Base-by-base conservation (phyloP, 176 grass and related monocot species). In the Aegilops bicornis region DNA sequence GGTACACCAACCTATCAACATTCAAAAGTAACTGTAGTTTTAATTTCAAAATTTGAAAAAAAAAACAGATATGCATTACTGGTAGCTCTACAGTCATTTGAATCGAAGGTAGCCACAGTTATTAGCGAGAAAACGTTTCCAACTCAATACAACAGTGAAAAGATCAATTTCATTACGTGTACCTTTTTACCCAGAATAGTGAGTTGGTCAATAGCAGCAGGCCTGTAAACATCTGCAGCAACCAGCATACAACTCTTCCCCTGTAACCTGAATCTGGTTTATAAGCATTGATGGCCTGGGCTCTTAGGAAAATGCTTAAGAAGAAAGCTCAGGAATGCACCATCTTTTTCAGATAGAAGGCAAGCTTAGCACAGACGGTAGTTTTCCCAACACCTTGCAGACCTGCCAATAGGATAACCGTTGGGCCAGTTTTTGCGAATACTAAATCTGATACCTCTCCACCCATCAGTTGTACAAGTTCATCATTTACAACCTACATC, bases 301-400 rank as follows among this genome's bases (percentile, higher is more conserved):
- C n/a, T 63, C 16, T 82, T 54, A 78, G 63, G 19, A 80, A 78
- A 78, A 76, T 29, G 13, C 27, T 39, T 64, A 52, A 89, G 29
- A 36, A 81, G 22, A 92, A 36, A 73, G 47, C 48, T 85, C 13
- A 63, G 82, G 84, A 84, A 59, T 66, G 72, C 85, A 98, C 96
- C 93, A 92, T 84, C 86, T 98, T 98, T 69, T 98, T 94, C 39
- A 98, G 83, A 92, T 96, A 98, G 32, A 88, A 91, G 12, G 97
- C 92, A 48, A 98, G 97, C 87, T 98, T 98, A 23, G 92, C 90
- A 76, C 94, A 98, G 65, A 98, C 87, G 8, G 97, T 98, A 68
- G 97, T 98, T 83, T 98, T 98, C 77, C 97, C 97, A 85, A 98
- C 97, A 88, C 97, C 97, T 78, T 98, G 97, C 22, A 98, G 62